Base-by-base conservation (phyloP, 1,284 basidiomycete species). In the Kwoniella shivajii region DNA sequence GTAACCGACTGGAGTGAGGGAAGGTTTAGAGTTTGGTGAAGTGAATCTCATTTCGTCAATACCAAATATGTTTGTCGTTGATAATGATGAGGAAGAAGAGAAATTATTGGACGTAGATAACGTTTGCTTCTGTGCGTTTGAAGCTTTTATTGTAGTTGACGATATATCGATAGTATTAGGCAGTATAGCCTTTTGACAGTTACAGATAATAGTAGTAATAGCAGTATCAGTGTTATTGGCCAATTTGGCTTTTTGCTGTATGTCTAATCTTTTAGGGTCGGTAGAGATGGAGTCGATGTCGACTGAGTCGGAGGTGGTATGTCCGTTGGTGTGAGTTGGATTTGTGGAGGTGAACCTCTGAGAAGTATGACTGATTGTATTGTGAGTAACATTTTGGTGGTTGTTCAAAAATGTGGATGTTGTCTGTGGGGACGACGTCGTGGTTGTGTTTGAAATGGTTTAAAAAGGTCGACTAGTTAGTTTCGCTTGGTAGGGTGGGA, bases 1-100 rank as follows among this genome's bases (percentile, higher is more conserved):
- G 56, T 66, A 61, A 29, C 74, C 74, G 10, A 75, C 59, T 6
- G 74, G 73, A 50, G 74, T 76, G 48, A 76, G 67, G 37, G 65
- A 47, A 27, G 72, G 71, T 18, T 65, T 61, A 22, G 66, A 41
- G 43, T 56, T 50, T 27, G 61, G 51, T 39, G 65, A 65, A 7
- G 63, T 57, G 66, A 75, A 76, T 34, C 69, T 66, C 74, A 76
- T 76, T 29, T 61, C 57, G 56, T 55, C 51, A 37, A 39, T 44
- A 22, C n/a, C 42, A 18, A 29, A 20, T 16, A 7, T 22, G 18
- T 14, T 20, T 27, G 30, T 24, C 16, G 42, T 13, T 30, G 46
- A 30, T 18, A 42, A 34, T 6, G 57, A 41, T 13, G 27, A n/a
- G n/a, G n/a, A n/a, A n/a, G n/a, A n/a, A n/a, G 20, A 50, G n/a